Evolutionary conservation across 2,329 filamentous ascomycete genomes (phyloP).

Genomic region (Botryotinia convoluta): DNA sequence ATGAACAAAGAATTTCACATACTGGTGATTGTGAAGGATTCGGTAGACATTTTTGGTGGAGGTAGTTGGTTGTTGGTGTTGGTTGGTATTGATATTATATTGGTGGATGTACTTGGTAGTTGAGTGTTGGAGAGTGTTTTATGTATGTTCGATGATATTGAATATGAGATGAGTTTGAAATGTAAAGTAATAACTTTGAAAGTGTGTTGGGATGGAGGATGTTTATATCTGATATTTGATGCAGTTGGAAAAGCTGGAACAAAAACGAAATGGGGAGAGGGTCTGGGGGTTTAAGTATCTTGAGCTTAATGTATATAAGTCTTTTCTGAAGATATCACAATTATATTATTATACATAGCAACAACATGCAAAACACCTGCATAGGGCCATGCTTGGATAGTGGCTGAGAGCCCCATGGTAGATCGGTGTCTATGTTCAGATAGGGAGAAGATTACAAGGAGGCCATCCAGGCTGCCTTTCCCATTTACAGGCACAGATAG

Average conservation of each 20-base stretch:
- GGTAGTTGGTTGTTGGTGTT: not conserved
- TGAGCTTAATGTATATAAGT: not conserved
- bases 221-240: conserved; percentile 18
- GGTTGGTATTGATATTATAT: conserved; percentile 4
- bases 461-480: not conserved
- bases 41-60: conserved; percentile 9
- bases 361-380: conserved; percentile 19
- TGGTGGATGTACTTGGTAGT: not conserved
- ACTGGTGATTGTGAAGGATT: conserved; percentile 14
- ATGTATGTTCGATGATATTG: not conserved
- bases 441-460: conserved; percentile 4
- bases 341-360: conserved; percentile 12
- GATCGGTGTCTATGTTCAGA: conserved; percentile 17
- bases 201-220: conserved; percentile 5
- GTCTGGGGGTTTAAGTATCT: conserved; percentile 16
- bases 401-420: conserved; percentile 16
- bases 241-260: conserved; percentile 17
- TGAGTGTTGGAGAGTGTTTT: not conserved
- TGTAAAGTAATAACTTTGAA: not conserved
- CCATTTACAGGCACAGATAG: not conserved
- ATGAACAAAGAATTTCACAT: conserved; percentile 12
- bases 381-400: conserved; percentile 15
- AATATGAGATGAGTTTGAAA: not conserved
- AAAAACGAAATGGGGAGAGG: conserved; percentile 12
- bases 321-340: conserved; percentile 11